These are phyloP conservation scores for Erythrobasidium yunnanense DNA, from an alignment of 768 basidiomycete species.

Conservation along the genomic window DNA sequence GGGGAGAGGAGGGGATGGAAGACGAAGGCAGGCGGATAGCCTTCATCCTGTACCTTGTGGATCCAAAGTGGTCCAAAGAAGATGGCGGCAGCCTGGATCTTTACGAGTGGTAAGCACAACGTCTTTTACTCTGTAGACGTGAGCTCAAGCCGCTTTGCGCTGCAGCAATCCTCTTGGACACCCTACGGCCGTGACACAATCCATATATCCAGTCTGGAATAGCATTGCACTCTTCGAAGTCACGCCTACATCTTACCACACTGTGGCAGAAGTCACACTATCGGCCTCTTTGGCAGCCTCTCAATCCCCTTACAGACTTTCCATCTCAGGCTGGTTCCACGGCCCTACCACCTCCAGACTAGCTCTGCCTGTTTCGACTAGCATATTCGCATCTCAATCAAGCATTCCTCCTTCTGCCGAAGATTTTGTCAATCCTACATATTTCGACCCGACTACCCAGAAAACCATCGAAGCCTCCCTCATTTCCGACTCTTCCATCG, in stretches of 20 bases:
- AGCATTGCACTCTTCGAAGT: conserved; percentile 18
- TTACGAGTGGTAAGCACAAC: not conserved
- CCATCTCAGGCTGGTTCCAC: conserved; percentile 28
- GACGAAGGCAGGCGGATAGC: conserved; percentile 24
- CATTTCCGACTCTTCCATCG: not conserved
- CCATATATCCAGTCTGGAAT: not conserved
- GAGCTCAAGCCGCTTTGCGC: no score
- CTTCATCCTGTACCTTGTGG: conserved; percentile 26
- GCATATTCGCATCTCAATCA: not conserved
- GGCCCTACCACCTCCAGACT: conserved; percentile 8
- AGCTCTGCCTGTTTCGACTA: not conserved
- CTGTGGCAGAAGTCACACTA: conserved; percentile 7
- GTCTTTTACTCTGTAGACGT: not conserved
- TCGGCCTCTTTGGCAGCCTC: not conserved
- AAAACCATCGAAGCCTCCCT: not conserved
- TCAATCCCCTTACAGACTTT: not conserved
- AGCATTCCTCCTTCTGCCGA: not conserved
- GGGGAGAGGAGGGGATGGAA: not conserved
- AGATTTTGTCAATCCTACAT: not conserved
- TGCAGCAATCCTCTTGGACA: conserved; percentile 19
- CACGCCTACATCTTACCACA: conserved; percentile 21
- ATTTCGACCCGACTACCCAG: not conserved
- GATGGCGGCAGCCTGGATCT: conserved; percentile 23
- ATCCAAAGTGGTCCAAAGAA: conserved; percentile 1
- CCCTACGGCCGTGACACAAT: not conserved